Evolutionary conservation across 495 filamentous ascomycete species (phyloP).

Genomic region (Hyaloscypha bicolor): DNA sequence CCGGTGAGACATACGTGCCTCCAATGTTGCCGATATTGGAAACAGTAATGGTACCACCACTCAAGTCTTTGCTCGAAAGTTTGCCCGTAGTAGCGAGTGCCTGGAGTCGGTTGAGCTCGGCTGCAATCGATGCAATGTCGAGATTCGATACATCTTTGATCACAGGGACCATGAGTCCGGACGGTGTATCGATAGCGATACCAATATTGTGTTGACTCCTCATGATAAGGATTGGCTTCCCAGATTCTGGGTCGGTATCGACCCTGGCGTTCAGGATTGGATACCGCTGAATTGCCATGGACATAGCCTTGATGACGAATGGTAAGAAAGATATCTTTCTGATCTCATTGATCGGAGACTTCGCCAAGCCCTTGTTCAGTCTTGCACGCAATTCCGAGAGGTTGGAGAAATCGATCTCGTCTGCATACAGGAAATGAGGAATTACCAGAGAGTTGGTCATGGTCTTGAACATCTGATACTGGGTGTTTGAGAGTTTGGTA

Average conservation of each 20-base stretch:
- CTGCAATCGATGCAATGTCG: conserved; percentile 74
- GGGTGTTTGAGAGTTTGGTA: conserved; percentile 71
- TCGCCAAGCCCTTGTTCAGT: conserved; percentile 60
- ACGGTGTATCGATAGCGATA: conserved; percentile 91
- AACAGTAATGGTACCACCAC: conserved; percentile 89
- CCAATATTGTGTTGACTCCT: conserved; percentile 92
- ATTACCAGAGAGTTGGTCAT: conserved; percentile 92
- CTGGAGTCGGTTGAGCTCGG: conserved; percentile 75
- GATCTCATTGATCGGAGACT: conserved; percentile 34
- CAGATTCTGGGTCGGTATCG: conserved; percentile 50
- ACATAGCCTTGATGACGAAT: conserved; percentile 96
- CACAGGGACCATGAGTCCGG: conserved; percentile 91
- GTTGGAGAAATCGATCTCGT: conserved; percentile 77
- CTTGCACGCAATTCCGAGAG: conserved; percentile 69
- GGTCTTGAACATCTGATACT: conserved; percentile 95
- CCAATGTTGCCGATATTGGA: conserved; percentile 98
- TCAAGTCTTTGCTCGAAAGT: conserved; percentile 74
- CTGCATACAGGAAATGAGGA: conserved; percentile 91
- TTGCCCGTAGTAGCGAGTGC: conserved; percentile 70
- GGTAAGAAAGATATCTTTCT: conserved; percentile 82
- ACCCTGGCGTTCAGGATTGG: conserved; percentile 87
- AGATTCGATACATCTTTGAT: conserved; percentile 78
- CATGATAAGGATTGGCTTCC: conserved; percentile 71
- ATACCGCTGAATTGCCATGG: conserved; percentile 75
- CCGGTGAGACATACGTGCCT: conserved; percentile 85